Percentiles rank a stretch among this genome's conserved stretches.
These are phyloP conservation scores for Rhododendron simsii DNA, from an alignment of 148 eudicot genomes.

Conservation along the genomic window DNA sequence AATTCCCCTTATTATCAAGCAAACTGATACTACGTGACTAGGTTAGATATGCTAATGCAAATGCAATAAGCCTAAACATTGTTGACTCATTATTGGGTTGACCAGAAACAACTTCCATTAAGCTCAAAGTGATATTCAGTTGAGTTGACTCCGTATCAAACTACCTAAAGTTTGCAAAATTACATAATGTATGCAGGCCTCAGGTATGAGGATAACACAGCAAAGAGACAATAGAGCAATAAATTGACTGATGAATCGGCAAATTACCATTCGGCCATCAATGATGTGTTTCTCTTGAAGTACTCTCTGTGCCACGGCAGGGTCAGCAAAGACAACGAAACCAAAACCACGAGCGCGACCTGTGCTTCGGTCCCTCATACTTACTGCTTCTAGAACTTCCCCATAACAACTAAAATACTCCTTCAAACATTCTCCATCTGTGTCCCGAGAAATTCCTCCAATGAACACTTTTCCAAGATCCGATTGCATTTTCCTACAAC, in stretches of 20 bases:
- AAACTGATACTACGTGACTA: not conserved
- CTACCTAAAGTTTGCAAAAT: not conserved
- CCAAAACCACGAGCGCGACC: slow-evolving; percentile 93
- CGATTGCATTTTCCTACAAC: slow-evolving; percentile 58
- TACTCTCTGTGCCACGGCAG: slow-evolving; percentile 64
- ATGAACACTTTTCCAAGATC: slow-evolving; percentile 77
- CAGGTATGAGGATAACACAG: not conserved
- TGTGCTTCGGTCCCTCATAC: slow-evolving; percentile 76
- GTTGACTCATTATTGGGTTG: not conserved
- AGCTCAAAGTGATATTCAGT: not conserved
- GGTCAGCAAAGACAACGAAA: slow-evolving; percentile 72
- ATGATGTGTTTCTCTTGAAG: slow-evolving; percentile 68
- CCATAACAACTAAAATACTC: slow-evolving; percentile 70
- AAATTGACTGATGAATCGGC: not conserved
- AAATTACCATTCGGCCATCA: slow-evolving; percentile 74
- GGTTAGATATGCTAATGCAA: not conserved
- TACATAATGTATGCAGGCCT: not conserved
- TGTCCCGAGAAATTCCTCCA: slow-evolving; percentile 90
- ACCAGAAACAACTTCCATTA: not conserved
- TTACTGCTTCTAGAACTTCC: slow-evolving; percentile 72
- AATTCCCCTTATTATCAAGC: not conserved
- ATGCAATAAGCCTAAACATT: not conserved
- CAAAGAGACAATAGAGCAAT: not conserved
- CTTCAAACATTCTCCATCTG: slow-evolving; percentile 67
- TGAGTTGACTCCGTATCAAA: not conserved